Evolutionary conservation across 257 asterid species (phyloP).

Genomic region (Nicotiana noctiflora): DNA sequence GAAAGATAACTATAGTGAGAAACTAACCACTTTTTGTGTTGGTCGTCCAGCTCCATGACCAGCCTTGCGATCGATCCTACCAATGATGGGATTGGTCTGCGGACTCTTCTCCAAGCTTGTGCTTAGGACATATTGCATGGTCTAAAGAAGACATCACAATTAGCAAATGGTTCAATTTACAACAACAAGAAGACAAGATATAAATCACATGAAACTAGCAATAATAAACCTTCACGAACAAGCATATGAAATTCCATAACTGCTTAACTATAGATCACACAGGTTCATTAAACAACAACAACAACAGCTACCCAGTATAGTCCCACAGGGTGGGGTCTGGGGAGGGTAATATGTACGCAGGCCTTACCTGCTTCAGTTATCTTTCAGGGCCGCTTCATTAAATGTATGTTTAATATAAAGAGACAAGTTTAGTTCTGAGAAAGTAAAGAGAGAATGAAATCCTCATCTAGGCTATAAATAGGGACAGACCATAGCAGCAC

Average conservation of each 20-base stretch:
- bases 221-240: background rate
- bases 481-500: background rate
- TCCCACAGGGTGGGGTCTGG: no score
- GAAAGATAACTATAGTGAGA: background rate
- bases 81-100: conserved; percentile 78
- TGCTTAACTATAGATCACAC: background rate
- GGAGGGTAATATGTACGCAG: no score
- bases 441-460: background rate
- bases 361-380: no score
- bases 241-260: background rate
- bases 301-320: no score
- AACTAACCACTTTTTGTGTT: conserved; percentile 65
- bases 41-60: conserved; percentile 98
- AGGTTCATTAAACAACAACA: no score
- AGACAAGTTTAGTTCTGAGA: background rate
- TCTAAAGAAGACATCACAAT: conserved; percentile 30
- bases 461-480: background rate
- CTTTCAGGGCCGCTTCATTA: no score
- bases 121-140: conserved; percentile 77
- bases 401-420: background rate
- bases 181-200: background rate
- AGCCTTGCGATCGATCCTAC: conserved; percentile 82
- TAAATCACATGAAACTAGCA: background rate
- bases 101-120: conserved; percentile 65
- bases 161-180: background rate